A percentile compares a stretch with the other conserved stretches of the same genome.
Conservation (phyloP, 2,329 filamentous ascomycete genomes). For the Ophiostoma montium region DNA sequence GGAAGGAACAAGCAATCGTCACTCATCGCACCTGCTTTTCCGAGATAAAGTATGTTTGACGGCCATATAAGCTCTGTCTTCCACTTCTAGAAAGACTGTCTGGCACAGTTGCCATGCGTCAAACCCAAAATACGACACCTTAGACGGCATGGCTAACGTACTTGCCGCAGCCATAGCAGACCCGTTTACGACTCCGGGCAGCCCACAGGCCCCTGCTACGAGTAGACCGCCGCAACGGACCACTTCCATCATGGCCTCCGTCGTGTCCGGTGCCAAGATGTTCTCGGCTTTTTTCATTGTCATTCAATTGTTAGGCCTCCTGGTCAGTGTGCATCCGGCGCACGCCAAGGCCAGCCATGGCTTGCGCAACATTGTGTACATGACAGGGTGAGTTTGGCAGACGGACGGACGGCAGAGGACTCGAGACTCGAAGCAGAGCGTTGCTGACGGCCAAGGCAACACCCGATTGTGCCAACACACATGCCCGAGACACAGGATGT, state of each 20-base stretch:
- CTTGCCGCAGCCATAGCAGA: no score
- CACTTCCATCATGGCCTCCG: background rate
- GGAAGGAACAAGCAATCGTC: no score
- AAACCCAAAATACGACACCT: no score
- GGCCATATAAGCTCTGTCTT: no score
- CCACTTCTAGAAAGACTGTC: no score
- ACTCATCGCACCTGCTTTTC: no score
- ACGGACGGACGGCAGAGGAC: conserved; percentile 17
- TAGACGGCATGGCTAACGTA: no score
- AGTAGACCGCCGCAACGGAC: background rate
- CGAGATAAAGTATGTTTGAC: no score
- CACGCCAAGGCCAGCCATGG: background rate
- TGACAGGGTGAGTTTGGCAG: conserved; percentile 29
- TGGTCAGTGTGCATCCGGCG: background rate
- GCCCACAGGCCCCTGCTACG: no score
- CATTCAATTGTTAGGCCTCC: background rate
- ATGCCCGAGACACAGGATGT: conserved; percentile 26
- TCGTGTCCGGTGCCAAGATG: background rate
- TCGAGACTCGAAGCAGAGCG: no score
- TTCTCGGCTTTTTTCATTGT: background rate
- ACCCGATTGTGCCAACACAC: conserved; percentile 26
- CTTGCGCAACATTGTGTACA: conserved; percentile 30
- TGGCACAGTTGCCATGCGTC: no score
- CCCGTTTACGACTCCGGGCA: no score
- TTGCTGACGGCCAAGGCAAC: conserved; percentile 26